Conservation (phyloP, 495 filamentous ascomycete species). For the Rhizodiscina lignyota region DNA sequence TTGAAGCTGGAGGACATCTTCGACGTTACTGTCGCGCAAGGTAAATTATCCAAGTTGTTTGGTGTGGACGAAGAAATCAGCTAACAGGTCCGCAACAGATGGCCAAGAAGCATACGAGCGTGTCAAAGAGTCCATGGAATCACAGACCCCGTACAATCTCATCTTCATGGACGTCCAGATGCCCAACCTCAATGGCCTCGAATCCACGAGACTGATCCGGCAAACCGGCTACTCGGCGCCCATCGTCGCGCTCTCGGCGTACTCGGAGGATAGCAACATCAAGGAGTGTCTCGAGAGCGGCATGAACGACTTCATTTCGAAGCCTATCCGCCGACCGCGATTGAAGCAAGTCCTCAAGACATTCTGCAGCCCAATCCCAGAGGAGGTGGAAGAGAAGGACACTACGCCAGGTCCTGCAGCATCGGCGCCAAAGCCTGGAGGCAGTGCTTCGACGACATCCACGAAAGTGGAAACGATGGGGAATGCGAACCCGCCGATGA, state of each 20-base stretch:
- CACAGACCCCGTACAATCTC: slow-evolving; percentile 53
- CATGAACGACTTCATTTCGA: slow-evolving; percentile 38
- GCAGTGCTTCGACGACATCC: no score
- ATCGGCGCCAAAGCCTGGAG: no score
- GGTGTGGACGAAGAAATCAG: background rate
- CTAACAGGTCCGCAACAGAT: slow-evolving; percentile 35
- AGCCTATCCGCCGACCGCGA: slow-evolving; percentile 70
- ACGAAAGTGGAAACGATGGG: no score
- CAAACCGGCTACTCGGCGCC: slow-evolving; percentile 75
- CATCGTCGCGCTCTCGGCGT: slow-evolving; percentile 83
- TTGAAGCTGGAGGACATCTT: slow-evolving; percentile 52
- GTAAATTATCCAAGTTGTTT: slow-evolving; percentile 16
- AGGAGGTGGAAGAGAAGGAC: slow-evolving; percentile 21
- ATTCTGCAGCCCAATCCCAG: slow-evolving; percentile 39
- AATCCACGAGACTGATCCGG: slow-evolving; percentile 75
- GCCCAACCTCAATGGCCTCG: slow-evolving; percentile 81
- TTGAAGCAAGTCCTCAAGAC: slow-evolving; percentile 70
- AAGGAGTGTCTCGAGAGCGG: slow-evolving; percentile 33
- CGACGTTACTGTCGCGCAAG: slow-evolving; percentile 26
- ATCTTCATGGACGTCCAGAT: slow-evolving; percentile 96
- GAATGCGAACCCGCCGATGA: no score
- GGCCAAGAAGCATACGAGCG: slow-evolving; percentile 79
- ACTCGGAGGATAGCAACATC: slow-evolving; percentile 78
- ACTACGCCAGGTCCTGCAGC: no score
- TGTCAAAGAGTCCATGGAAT: slow-evolving; percentile 68